Evolutionary conservation across 805 yeast species (phyloP).

Genomic region (Candida dendrica): DNA sequence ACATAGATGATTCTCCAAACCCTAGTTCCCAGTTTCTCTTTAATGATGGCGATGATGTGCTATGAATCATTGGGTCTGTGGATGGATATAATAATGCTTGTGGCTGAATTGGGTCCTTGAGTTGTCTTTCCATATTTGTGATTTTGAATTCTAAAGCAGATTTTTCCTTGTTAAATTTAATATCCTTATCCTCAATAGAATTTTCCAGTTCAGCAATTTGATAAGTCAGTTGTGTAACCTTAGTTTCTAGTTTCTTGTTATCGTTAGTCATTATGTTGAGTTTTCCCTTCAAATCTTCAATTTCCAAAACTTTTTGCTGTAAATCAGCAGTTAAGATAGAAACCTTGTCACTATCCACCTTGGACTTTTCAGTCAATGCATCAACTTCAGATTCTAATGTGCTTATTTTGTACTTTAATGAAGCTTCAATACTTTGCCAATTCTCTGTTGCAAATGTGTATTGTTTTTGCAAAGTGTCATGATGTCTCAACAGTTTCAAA

Average conservation of each 20-base stretch:
- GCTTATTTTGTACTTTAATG: slow-evolving; percentile 43
- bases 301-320: slow-evolving; percentile 19
- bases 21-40: slow-evolving; percentile 26
- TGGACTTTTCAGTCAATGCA: slow-evolving; percentile 24
- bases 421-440: slow-evolving; percentile 76
- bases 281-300: slow-evolving; percentile 17
- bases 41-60: slow-evolving; percentile 13
- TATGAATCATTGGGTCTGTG: slow-evolving; percentile 1
- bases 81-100: slow-evolving; percentile 5
- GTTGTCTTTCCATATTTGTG: slow-evolving; percentile 10
- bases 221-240: slow-evolving; percentile 16
- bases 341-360: slow-evolving; percentile 5
- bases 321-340: slow-evolving; percentile 27
- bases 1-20: slow-evolving; percentile 40
- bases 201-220: slow-evolving; percentile 17
- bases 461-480: slow-evolving; percentile 58
- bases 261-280: slow-evolving; percentile 25
- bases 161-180: slow-evolving; percentile 11
- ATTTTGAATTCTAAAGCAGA: slow-evolving; percentile 12
- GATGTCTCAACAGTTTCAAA: slow-evolving; percentile 36
- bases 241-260: slow-evolving; percentile 10
- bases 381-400: slow-evolving; percentile 38
- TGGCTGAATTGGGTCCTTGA: slow-evolving; percentile 10
- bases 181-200: slow-evolving; percentile 13
- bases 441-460: slow-evolving; percentile 70